A percentile compares a stretch with the other conserved stretches of the same genome.
Evolutionary conservation across 768 basidiomycete species (phyloP).

Genomic region (Hortiboletus campestris): DNA sequence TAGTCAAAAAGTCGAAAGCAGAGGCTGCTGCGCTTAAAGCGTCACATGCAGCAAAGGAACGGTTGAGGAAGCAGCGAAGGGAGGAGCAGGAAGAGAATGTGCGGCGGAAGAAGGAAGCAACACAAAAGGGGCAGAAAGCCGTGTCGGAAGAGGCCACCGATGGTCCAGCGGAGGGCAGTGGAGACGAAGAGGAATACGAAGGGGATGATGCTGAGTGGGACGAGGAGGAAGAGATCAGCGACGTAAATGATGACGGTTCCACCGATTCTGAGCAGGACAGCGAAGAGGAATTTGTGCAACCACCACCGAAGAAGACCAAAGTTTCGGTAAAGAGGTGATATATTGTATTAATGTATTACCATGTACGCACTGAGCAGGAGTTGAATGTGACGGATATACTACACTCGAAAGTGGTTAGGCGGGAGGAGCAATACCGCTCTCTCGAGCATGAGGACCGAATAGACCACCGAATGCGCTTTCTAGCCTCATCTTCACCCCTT

Average conservation of each 20-base stretch:
- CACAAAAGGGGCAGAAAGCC: constrained; percentile 26
- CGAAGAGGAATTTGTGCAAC: constrained; percentile 47
- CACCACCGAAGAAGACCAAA: constrained; percentile 57
- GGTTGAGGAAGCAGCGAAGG: constrained; percentile 69
- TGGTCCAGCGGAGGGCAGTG: constrained; percentile 43
- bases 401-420: constrained; percentile 10
- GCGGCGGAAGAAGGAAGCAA: constrained; percentile 65
- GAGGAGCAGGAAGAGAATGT: constrained; percentile 94
- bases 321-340: constrained; percentile 46
- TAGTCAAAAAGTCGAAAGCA: constrained; percentile 89
- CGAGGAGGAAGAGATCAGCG: constrained; percentile 64
- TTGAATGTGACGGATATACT: constrained; percentile 7
- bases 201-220: constrained; percentile 46
- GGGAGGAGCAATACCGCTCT: constrained; percentile 18
- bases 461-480: constrained; percentile 51
- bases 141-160: constrained; percentile 33
- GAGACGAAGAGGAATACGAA: constrained; percentile 37
- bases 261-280: constrained; percentile 43
- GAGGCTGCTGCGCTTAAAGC: constrained; percentile 65
- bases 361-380: constrained; percentile 5
- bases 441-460: constrained; percentile 23
- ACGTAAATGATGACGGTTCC: constrained; percentile 46
- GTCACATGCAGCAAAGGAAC: constrained; percentile 75
- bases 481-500: constrained; percentile 83
- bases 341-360: constrained; percentile 9